Percentiles rank a stretch among this genome's conserved stretches.
These are phyloP conservation scores for Pseudocercospora fijiensis DNA, from an alignment of 2,329 filamentous ascomycete genomes.

Conservation along the genomic window DNA sequence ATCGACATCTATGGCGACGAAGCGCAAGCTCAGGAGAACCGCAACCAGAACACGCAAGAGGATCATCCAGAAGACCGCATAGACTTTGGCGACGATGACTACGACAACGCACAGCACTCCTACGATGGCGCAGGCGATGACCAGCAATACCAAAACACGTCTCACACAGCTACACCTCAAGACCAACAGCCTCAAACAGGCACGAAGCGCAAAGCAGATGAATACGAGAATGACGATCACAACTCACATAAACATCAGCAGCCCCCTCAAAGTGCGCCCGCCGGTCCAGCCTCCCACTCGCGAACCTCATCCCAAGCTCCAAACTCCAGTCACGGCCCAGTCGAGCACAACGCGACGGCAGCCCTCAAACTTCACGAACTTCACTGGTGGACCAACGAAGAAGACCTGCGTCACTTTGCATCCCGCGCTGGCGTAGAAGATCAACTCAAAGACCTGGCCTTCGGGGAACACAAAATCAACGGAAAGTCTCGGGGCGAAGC, in stretches of 20 bases:
- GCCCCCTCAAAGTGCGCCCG: constrained; percentile 6
- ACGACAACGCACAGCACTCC: constrained; percentile 1
- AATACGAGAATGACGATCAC: constrained; percentile 45
- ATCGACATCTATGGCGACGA: constrained; percentile 70
- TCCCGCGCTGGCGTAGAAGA: constrained; percentile 71
- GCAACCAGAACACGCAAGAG: constrained; percentile 33
- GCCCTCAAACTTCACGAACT: constrained; percentile 86
- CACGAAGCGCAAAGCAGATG: constrained; percentile 61
- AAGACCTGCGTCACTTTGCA: constrained; percentile 83
- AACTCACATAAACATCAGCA: too few relatives aligned
- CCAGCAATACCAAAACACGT: constrained; percentile 24
- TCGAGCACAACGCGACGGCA: constrained; percentile 61
- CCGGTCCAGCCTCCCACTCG: constrained; percentile 1
- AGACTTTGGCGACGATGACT: constrained; percentile 28
- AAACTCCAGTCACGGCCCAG: constrained; percentile 49
- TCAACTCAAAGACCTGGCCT: constrained; percentile 88
- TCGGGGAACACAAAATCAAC: constrained; percentile 98
- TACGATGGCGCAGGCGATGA: constrained; percentile 1
- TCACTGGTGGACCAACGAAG: constrained; percentile 96
- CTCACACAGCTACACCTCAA: constrained; percentile 17
- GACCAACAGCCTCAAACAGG: constrained; percentile 51
- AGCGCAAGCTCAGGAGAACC: constrained; percentile 28
- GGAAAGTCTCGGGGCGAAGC: constrained; percentile 95
- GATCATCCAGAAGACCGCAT: constrained; percentile 32
- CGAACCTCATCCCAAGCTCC: constrained; percentile 37